Conservation (phyloP, 805 yeast genomes). For the Metschnikowia kunwiensis region DNA sequence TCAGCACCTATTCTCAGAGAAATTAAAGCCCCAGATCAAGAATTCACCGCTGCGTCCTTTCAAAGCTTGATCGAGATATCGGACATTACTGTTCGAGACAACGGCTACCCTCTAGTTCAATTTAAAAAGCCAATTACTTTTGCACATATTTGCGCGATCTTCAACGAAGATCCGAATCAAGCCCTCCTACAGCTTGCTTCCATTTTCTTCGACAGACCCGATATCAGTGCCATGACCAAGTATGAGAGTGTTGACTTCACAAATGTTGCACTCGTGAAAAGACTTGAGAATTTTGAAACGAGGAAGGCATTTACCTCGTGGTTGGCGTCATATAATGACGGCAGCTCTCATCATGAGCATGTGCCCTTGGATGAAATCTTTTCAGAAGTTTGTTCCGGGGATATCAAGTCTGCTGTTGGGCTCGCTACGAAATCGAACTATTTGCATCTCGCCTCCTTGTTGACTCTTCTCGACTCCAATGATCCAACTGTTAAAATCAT, state of each 20-base stretch:
- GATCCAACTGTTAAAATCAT: constrained; percentile 52
- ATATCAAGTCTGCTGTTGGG: constrained; percentile 58
- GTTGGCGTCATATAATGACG: constrained; percentile 48
- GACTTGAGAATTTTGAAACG: constrained; percentile 27
- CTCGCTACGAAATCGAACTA: constrained; percentile 60
- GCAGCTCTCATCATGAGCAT: not conserved
- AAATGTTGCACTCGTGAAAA: constrained; percentile 14
- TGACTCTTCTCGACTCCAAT: constrained; percentile 71
- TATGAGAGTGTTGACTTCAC: constrained; percentile 14
- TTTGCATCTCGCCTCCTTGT: constrained; percentile 64
- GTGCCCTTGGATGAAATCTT: constrained; percentile 43
- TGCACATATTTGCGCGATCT: constrained; percentile 17
- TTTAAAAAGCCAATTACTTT: constrained; percentile 17
- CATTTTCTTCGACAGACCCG: constrained; percentile 46
- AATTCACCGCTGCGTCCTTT: constrained; percentile 9
- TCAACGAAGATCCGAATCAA: constrained; percentile 21
- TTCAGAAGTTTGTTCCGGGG: constrained; percentile 49
- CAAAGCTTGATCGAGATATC: constrained; percentile 17
- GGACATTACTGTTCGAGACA: constrained; percentile 20
- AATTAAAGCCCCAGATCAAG: constrained; percentile 12
- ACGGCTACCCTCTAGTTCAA: constrained; percentile 27
- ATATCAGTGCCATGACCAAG: too few relatives aligned
- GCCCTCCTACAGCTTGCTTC: constrained; percentile 57
- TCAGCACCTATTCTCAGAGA: too few relatives aligned
- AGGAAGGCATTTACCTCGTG: constrained; percentile 52